These are phyloP conservation scores for Singerocomus rubriflavus DNA, from an alignment of 1,284 basidiomycete genomes.

Conservation along the genomic window DNA sequence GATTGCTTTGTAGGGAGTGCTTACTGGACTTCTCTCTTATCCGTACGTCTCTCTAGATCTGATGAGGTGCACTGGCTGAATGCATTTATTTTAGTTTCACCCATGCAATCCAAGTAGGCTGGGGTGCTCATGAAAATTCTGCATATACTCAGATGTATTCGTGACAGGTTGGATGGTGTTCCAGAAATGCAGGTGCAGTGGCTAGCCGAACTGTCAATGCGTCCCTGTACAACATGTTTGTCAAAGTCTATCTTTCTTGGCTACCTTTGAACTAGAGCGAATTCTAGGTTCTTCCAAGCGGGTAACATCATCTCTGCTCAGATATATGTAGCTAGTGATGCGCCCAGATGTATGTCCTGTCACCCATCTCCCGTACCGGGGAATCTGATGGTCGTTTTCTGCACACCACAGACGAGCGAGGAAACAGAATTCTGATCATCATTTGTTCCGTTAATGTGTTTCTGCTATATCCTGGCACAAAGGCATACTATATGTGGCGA, in stretches of 20 bases:
- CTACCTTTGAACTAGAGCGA: background rate
- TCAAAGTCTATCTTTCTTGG: background rate
- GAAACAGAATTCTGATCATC: constrained; percentile 44
- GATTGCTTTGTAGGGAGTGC: constrained; percentile 7
- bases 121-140: background rate
- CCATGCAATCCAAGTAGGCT: constrained; percentile 36
- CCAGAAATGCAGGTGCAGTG: constrained; percentile 53
- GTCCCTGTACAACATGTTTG: constrained; percentile 53
- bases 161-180: constrained; percentile 51
- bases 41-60: background rate
- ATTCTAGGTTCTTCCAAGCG: constrained; percentile 43
- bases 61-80: constrained; percentile 8
- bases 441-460: constrained; percentile 47
- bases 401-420: constrained; percentile 41
- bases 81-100: constrained; percentile 18
- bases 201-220: constrained; percentile 54
- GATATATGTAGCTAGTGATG: constrained; percentile 47
- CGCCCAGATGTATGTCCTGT: constrained; percentile 40
- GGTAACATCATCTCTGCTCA: constrained; percentile 41
- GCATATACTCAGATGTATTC: background rate
- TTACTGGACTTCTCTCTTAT: constrained; percentile 17
- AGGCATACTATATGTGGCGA: constrained; percentile 50
- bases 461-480: constrained; percentile 49
- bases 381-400: background rate
- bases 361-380: background rate